Conservation (phyloP, 2,329 filamentous ascomycete genomes). For the Alternaria burnsii region DNA sequence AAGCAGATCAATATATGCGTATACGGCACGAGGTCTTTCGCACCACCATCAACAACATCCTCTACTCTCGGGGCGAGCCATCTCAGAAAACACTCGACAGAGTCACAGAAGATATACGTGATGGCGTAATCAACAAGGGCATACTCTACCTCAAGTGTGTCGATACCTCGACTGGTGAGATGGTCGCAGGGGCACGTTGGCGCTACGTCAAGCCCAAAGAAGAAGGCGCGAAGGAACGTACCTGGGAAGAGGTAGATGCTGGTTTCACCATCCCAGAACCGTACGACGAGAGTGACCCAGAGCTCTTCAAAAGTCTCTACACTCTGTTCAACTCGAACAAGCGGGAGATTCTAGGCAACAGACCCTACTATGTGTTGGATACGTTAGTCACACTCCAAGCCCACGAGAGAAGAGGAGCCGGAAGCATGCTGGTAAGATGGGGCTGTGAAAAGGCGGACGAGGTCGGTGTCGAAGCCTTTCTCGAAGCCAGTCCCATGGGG, state of each 20-base stretch:
- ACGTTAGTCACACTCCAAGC: constrained; percentile 43
- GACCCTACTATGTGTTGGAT: constrained; percentile 41
- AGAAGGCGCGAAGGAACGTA: constrained; percentile 25
- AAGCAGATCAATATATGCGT: constrained; percentile 42
- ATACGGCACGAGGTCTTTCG: constrained; percentile 45
- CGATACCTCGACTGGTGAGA: constrained; percentile 34
- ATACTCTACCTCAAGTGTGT: constrained; percentile 42
- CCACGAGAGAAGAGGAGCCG: constrained; percentile 45
- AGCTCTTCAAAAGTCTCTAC: constrained; percentile 31
- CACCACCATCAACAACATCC: constrained; percentile 44
- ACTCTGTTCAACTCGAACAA: constrained; percentile 36
- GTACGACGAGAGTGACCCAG: constrained; percentile 41
- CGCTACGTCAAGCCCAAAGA: constrained; percentile 31
- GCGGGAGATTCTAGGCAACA: constrained; percentile 30
- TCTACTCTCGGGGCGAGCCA: constrained; percentile 42
- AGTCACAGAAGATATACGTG: constrained; percentile 31
- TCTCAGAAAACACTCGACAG: constrained; percentile 35
- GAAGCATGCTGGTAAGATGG: constrained; percentile 44
- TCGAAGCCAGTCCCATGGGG: constrained; percentile 47
- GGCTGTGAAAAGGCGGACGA: constrained; percentile 45
- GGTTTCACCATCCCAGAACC: constrained; percentile 30
- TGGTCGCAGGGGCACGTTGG: constrained; percentile 45
- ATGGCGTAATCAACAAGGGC: constrained; percentile 36
- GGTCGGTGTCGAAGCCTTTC: constrained; percentile 39
- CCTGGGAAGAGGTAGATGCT: constrained; percentile 41